phyloP scores from a whole-genome alignment of 163 green algal genomes.

The Prototheca cutis region DNA sequence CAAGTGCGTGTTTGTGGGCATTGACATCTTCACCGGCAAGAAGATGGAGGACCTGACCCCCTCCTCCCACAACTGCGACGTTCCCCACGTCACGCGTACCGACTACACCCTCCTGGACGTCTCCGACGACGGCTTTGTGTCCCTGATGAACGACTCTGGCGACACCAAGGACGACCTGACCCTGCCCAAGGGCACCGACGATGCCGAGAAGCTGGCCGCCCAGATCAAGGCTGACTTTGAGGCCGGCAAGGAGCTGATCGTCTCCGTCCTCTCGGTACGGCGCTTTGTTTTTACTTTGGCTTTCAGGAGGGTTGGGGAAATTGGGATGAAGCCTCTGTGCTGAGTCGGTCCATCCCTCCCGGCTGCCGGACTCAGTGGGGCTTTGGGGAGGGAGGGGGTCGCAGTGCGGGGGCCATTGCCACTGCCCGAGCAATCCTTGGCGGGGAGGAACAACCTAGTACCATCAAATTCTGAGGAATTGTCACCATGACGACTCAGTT shows the following conservation, averaged over 20 bases:
- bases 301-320: too few relatives aligned
- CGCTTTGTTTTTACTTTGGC: too few relatives aligned
- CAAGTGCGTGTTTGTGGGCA: constrained; percentile 97
- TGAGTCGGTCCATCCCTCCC: too few relatives aligned
- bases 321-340: too few relatives aligned
- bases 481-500: constrained; percentile 6
- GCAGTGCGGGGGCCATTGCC: background rate
- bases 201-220: constrained; percentile 74
- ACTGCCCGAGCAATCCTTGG: background rate
- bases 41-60: constrained; percentile 97
- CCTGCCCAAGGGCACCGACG: constrained; percentile 84
- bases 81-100: constrained; percentile 58
- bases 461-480: constrained; percentile 27
- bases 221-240: constrained; percentile 77
- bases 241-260: constrained; percentile 84
- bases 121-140: constrained; percentile 90
- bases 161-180: constrained; percentile 92
- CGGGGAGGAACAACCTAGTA: constrained; percentile 26
- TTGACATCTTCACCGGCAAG: constrained; percentile 98
- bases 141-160: constrained; percentile 78
- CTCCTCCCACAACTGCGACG: constrained; percentile 96
- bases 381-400: too few relatives aligned
- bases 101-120: constrained; percentile 97
- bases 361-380: too few relatives aligned
- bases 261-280: constrained; percentile 88